A percentile compares a stretch with the other conserved stretches of the same genome.
Evolutionary conservation across 1,284 basidiomycete species (phyloP).

Genomic region (Trametes pubescens): DNA sequence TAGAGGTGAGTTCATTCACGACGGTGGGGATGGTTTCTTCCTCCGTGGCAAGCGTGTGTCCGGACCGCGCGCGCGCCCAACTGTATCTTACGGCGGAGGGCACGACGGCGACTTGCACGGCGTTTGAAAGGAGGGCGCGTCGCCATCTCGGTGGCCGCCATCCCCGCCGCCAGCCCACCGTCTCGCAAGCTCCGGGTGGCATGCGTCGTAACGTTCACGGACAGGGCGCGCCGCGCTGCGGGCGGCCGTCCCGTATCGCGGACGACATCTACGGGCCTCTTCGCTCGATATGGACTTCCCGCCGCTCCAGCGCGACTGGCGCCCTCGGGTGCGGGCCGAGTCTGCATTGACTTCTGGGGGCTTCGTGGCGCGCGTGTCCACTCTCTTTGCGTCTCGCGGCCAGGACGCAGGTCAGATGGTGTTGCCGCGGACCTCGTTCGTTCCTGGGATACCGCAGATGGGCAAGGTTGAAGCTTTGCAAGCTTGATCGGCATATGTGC

Average conservation of each 20-base stretch:
- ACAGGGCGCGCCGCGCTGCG: not conserved
- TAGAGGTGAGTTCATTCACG: not conserved
- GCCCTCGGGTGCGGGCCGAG: slow-evolving; percentile 13
- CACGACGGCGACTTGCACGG: slow-evolving; percentile 6
- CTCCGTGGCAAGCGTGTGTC: not conserved
- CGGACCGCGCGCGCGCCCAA: not conserved
- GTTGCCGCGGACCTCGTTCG: not conserved
- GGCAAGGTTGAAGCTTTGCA: not conserved
- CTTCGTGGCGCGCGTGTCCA: slow-evolving; percentile 17
- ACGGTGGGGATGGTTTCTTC: not conserved
- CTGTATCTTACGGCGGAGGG: not conserved
- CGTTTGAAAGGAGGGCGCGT: not conserved
- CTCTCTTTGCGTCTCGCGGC: not conserved
- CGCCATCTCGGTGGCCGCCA: not conserved
- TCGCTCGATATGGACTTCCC: slow-evolving; percentile 3
- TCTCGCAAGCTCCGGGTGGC: slow-evolving; percentile 5
- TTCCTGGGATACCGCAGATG: not conserved
- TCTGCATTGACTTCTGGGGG: slow-evolving; percentile 8
- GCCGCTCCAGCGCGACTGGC: slow-evolving; percentile 5
- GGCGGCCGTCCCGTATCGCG: slow-evolving; percentile 15
- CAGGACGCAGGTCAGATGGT: not conserved
- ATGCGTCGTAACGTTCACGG: no score
- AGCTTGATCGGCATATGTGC: slow-evolving; percentile 1
- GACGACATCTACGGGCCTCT: slow-evolving; percentile 10
- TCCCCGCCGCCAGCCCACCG: not conserved